Percentiles rank a stretch among this genome's conserved stretches.
These are phyloP conservation scores for Lonicera japonica DNA, from an alignment of 129 eudicot species.

Conservation along the genomic window DNA sequence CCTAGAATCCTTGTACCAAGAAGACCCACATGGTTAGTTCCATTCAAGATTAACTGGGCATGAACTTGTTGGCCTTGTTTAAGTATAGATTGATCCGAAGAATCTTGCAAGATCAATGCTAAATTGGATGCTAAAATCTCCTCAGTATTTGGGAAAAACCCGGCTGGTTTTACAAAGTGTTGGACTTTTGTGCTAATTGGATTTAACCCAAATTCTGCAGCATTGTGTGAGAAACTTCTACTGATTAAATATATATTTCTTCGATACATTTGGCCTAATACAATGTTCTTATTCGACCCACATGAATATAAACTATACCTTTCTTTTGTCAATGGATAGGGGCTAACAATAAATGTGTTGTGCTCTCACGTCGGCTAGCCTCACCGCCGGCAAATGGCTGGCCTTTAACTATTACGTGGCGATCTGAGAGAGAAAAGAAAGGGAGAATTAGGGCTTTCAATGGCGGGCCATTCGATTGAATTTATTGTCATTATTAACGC, in stretches of 20 bases:
- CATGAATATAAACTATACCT: too few relatives aligned
- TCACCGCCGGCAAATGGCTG: too few relatives aligned
- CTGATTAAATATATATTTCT: slow-evolving; percentile 17
- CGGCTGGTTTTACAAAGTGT: not conserved
- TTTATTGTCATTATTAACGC: too few relatives aligned
- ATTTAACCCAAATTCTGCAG: not conserved
- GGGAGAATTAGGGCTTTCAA: too few relatives aligned
- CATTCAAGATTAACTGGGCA: slow-evolving; percentile 60
- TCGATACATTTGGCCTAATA: slow-evolving; percentile 19
- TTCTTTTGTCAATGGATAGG: too few relatives aligned
- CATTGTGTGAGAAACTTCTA: slow-evolving; percentile 25
- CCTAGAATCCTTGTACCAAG: slow-evolving; percentile 66
- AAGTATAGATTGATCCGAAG: slow-evolving; percentile 20
- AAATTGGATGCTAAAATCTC: slow-evolving; percentile 47
- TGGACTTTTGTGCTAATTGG: not conserved
- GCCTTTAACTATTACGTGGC: too few relatives aligned
- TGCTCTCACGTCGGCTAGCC: too few relatives aligned
- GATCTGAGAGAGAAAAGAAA: too few relatives aligned
- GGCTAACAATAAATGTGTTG: too few relatives aligned
- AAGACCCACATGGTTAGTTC: slow-evolving; percentile 50
- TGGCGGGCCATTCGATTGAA: too few relatives aligned
- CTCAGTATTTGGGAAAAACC: slow-evolving; percentile 24
- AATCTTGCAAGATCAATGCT: slow-evolving; percentile 34
- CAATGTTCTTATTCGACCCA: not conserved
- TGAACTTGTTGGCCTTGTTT: slow-evolving; percentile 58